A percentile compares a stretch with the other conserved stretches of the same genome.
These are phyloP conservation scores for Rutstroemia sp. DNA, from an alignment of 2,329 filamentous ascomycete species.

Conservation along the genomic window DNA sequence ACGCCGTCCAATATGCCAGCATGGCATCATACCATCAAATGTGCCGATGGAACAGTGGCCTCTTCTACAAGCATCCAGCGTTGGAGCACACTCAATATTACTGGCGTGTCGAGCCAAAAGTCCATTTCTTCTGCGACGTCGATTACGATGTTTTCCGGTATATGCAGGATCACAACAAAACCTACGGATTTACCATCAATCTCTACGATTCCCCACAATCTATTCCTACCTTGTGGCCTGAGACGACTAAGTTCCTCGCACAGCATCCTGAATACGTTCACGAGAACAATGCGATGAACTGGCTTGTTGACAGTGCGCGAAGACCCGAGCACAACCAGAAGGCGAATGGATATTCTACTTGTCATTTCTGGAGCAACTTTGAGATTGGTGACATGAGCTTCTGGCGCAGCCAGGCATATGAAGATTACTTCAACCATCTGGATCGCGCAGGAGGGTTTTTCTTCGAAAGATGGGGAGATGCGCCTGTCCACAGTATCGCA, in stretches of 20 bases:
- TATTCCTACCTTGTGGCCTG: constrained; percentile 88
- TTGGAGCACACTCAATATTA: constrained; percentile 80
- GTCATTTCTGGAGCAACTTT: constrained; percentile 99
- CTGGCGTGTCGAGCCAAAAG: constrained; percentile 97
- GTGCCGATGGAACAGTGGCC: constrained; percentile 97
- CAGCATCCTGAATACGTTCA: constrained; percentile 76
- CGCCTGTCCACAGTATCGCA: constrained; percentile 91
- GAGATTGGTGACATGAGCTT: constrained; percentile 92
- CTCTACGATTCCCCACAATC: constrained; percentile 87
- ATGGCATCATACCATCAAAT: constrained; percentile 95
- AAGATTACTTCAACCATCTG: constrained; percentile 93
- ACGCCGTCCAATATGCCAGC: constrained; percentile 83
- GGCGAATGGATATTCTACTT: constrained; percentile 92
- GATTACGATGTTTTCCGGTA: constrained; percentile 98
- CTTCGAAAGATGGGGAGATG: constrained; percentile 97
- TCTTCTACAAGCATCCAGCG: constrained; percentile 95
- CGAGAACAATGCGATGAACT: constrained; percentile 77
- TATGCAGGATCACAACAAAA: constrained; percentile 98
- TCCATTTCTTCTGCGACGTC: constrained; percentile 98
- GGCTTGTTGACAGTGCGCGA: constrained; percentile 71
- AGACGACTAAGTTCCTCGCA: constrained; percentile 83
- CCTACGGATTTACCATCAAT: constrained; percentile 97
- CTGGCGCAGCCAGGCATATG: constrained; percentile 83
- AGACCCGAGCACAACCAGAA: constrained; percentile 73
- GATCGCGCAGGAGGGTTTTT: constrained; percentile 95